phyloP scores from a whole-genome alignment of 768 basidiomycete genomes.

The Tricholoma terreum region DNA sequence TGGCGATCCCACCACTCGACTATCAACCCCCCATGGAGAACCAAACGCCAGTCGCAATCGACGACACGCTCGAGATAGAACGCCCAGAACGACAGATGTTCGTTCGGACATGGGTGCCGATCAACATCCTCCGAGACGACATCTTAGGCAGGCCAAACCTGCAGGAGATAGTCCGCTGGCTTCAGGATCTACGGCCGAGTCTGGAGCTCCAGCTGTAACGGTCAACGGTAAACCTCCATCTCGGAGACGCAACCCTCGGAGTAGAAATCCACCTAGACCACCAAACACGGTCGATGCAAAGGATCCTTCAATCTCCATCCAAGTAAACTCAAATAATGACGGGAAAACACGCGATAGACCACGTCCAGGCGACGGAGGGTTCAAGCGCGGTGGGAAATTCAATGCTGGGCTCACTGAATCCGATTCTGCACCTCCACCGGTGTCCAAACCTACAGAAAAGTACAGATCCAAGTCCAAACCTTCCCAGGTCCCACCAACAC shows the following conservation, averaged over 20 bases:
- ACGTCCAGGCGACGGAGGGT: neutral
- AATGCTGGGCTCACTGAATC: slow-evolving; percentile 31
- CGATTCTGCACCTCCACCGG: neutral
- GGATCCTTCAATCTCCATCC: neutral
- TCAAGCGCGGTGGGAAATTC: slow-evolving; percentile 34
- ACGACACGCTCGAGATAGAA: neutral
- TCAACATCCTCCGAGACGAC: neutral
- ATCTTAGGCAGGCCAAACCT: neutral
- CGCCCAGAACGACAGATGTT: neutral
- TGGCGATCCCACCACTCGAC: neutral
- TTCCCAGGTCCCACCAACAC: slow-evolving; percentile 10
- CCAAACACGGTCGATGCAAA: neutral
- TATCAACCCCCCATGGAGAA: neutral
- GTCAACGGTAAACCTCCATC: neutral
- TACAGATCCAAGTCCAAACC: slow-evolving; percentile 2
- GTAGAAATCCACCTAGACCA: slow-evolving; percentile 2
- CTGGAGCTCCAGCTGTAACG: neutral
- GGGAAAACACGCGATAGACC: neutral
- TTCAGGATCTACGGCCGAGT: neutral
- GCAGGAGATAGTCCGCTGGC: neutral
- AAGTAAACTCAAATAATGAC: neutral
- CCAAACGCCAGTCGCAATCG: neutral
- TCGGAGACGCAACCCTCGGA: slow-evolving; percentile 2
- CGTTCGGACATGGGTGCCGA: neutral
- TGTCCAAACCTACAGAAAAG: slow-evolving; percentile 1